Conservation (phyloP, 129 eudicot species). For the Chrysanthemum makinoi region DNA sequence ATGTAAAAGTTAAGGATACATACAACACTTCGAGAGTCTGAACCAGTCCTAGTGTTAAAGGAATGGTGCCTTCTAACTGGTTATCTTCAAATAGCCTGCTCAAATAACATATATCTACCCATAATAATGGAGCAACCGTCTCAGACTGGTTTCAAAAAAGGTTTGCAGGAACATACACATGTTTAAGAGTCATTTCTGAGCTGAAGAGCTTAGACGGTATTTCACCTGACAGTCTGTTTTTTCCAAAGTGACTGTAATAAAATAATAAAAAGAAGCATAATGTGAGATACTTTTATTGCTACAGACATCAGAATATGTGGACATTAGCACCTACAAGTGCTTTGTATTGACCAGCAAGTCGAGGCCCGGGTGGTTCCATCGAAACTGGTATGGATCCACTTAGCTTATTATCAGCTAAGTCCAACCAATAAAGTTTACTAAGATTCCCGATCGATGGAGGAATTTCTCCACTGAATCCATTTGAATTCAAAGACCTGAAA, state of each 20-base stretch:
- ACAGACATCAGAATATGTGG: neutral
- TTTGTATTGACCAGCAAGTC: constrained; percentile 63
- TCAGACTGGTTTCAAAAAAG: neutral
- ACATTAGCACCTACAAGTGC: constrained; percentile 71
- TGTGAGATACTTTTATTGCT: constrained; percentile 2
- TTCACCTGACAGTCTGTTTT: constrained; percentile 73
- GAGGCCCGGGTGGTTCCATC: constrained; percentile 67
- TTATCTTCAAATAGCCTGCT: constrained; percentile 82
- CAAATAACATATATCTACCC: constrained; percentile 22
- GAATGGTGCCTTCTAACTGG: constrained; percentile 60
- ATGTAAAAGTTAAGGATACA: constrained; percentile 43
- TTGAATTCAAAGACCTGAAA: constrained; percentile 72
- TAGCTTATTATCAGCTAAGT: constrained; percentile 74
- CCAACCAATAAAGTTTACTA: constrained; percentile 69
- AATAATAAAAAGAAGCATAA: neutral
- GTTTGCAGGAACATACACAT: constrained; percentile 55
- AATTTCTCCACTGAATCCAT: constrained; percentile 64
- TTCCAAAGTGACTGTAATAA: constrained; percentile 78
- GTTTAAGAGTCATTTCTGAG: constrained; percentile 64
- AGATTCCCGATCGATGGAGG: constrained; percentile 79
- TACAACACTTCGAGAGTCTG: constrained; percentile 68
- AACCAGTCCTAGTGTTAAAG: constrained; percentile 62
- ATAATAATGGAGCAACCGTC: neutral
- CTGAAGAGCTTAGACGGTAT: constrained; percentile 71
- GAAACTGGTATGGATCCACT: constrained; percentile 82